Conservation (phyloP, 306 rosid species). For the Fragaria ananassa region DNA sequence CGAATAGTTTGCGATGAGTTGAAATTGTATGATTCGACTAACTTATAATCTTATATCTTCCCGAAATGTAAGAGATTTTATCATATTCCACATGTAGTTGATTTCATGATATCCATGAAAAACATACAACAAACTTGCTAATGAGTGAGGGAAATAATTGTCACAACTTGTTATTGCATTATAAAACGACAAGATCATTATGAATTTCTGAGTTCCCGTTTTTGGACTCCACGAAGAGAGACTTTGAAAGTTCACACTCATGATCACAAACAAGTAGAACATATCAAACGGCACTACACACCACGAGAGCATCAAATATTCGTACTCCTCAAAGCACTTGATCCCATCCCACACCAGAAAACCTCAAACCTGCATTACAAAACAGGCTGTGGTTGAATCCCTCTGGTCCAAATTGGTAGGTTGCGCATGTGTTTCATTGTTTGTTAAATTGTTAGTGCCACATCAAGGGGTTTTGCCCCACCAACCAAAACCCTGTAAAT, state of each 20-base stretch:
- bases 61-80: not conserved
- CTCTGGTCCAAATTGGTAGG: conserved; percentile 42
- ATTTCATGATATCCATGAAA: not conserved
- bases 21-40: fast-evolving
- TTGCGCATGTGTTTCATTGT: conserved; percentile 26
- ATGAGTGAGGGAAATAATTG: not conserved
- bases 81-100: not conserved
- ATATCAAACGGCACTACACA: not conserved
- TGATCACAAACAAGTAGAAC: not conserved
- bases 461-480: not conserved
- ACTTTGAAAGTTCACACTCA: not conserved
- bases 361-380: not conserved
- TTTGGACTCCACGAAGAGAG: not conserved
- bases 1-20: not conserved
- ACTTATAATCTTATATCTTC: not conserved
- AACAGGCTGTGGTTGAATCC: conserved; percentile 12
- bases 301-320: not conserved
- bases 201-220: not conserved
- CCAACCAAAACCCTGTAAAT: conserved; percentile 23
- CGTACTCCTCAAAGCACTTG: not conserved
- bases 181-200: not conserved
- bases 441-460: conserved; percentile 10
- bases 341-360: not conserved
- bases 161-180: not conserved
- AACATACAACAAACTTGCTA: not conserved